Base-by-base conservation (phyloP, 257 asterid species). In the Coffea eugenioides region DNA sequence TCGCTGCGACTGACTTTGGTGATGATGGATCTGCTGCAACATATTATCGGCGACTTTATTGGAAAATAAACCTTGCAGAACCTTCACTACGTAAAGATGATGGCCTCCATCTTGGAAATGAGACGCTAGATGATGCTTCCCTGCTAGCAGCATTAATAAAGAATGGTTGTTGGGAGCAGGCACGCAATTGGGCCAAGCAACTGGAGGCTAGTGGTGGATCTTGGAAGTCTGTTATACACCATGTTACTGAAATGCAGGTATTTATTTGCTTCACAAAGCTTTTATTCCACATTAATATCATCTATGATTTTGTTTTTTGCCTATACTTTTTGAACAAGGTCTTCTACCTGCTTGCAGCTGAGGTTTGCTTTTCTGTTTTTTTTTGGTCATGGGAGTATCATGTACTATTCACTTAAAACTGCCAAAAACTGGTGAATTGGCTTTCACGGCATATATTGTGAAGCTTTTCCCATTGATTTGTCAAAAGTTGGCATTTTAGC, bases 161-260 rank as follows among this genome's bases (percentile, higher is more conserved):
- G 78, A 91, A 91, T 85, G 97, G 98, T 48, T 92, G 90, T 75
- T 96, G 99, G 99, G 99, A 96, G 75, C 94, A 94, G 83, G 99
- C 99, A 79, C 98, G 98, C 83, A 88, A 86, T 83, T 96, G 97
- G 98, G 99, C 97, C 75, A 88, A 86, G 82, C 95, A 96, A 82
- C 88, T 96, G 89, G 99, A 96, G 86, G 92, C 90, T 79, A 87
- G 96, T 84, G 97, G 93, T 80, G 99, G 92, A 86, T 80, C 95
- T 54, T 93, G 98, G 99, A 92, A 88, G 86, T 92, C 89, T 84
- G 97, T 92, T 36, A 88, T 86, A 71, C 90, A 89, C 88, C 96
- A 94, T 91, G 98, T 96, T 76, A 96, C 99, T 57, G 95, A 96
- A 85, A 90, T 92, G 95, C 98, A 96, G 99, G 99, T 96, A 80